phyloP scores from a whole-genome alignment of 1,284 basidiomycete species.

The Ganoderma lucidum region DNA sequence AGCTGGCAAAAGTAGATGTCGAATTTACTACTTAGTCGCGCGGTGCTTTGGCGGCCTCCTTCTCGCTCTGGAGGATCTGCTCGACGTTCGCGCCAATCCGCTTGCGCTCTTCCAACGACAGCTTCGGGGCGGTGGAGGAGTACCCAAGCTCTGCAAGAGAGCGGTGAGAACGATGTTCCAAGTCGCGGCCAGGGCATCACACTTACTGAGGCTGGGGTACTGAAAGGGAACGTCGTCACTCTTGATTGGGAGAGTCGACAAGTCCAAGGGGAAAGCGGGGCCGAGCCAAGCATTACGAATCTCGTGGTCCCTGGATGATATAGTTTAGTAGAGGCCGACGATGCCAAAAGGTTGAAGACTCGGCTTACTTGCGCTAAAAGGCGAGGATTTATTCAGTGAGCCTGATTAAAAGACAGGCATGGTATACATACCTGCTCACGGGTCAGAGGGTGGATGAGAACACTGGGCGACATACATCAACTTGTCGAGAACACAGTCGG shows the following conservation, averaged over 20 bases:
- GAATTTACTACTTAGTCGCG: conserved; percentile 29
- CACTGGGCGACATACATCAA: conserved; percentile 44
- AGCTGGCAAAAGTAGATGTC: background rate
- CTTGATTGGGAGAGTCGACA: conserved; percentile 58
- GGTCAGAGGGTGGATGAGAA: conserved; percentile 77
- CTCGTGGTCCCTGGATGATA: conserved; percentile 63
- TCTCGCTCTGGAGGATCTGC: conserved; percentile 55
- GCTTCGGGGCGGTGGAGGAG: conserved; percentile 50
- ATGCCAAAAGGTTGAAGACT: background rate
- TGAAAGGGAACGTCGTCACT: conserved; percentile 69
- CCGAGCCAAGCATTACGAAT: conserved; percentile 76
- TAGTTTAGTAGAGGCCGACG: background rate
- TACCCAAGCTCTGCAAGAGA: conserved; percentile 57
- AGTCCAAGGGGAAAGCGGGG: conserved; percentile 69
- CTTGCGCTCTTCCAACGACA: conserved; percentile 57
- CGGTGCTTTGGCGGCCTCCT: conserved; percentile 62
- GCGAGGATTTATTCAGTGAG: conserved; percentile 1
- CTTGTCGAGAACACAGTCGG: background rate
- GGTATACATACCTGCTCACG: conserved; percentile 60
- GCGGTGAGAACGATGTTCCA: background rate
- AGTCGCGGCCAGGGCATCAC: background rate
- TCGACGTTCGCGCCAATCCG: conserved; percentile 57
- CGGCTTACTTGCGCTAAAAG: conserved; percentile 23
- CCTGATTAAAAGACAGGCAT: background rate
- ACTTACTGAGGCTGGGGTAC: conserved; percentile 72